phyloP scores from a whole-genome alignment of 805 yeast species.

The Metschnikowia corniflorae region DNA sequence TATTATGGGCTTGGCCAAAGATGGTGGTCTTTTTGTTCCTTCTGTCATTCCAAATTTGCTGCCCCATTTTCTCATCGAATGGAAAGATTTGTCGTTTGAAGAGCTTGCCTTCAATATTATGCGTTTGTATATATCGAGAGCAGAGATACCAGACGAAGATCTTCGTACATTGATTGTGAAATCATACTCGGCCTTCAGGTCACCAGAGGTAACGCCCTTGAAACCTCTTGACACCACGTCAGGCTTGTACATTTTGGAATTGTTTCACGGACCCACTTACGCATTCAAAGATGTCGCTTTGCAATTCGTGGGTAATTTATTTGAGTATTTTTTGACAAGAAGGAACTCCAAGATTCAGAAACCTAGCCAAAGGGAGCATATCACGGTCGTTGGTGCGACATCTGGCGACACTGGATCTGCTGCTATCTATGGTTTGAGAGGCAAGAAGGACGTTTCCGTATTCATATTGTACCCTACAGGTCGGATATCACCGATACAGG shows the following conservation, averaged over 20 bases:
- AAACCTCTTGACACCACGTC: conserved; percentile 55
- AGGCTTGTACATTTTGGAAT: conserved; percentile 74
- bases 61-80: conserved; percentile 51
- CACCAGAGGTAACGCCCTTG: conserved; percentile 85
- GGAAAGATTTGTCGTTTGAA: conserved; percentile 76
- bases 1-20: conserved; percentile 89
- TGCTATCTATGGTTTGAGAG: conserved; percentile 95
- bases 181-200: conserved; percentile 89
- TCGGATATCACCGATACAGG: conserved; percentile 95
- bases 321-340: conserved; percentile 85
- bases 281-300: conserved; percentile 99
- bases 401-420: conserved; percentile 99
- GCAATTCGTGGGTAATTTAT: conserved; percentile 95
- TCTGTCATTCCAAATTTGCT: conserved; percentile 70
- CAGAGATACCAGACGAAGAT: conserved; percentile 72
- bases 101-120: conserved; percentile 85
- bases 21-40: conserved; percentile 95
- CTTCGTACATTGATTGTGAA: conserved; percentile 56
- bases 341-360: conserved; percentile 53
- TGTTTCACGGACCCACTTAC: conserved; percentile 98
- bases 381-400: conserved; percentile 98
- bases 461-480: conserved; percentile 97
- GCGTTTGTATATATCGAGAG: conserved; percentile 68
- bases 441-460: conserved; percentile 96
- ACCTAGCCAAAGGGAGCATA: conserved; percentile 61